Base-by-base conservation (phyloP, 306 rosid genomes). In the Cercis canadensis region DNA sequence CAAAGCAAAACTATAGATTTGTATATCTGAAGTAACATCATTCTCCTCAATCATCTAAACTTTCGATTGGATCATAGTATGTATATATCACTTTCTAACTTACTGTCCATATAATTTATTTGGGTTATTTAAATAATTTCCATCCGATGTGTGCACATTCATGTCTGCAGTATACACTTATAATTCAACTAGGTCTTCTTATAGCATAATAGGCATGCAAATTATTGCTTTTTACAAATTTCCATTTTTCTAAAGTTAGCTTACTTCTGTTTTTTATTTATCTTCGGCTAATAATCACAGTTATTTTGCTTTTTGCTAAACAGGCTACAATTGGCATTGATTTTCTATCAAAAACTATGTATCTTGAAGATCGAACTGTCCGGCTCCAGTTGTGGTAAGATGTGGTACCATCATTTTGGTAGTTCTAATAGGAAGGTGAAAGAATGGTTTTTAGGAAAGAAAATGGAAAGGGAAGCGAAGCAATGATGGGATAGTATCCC, bases 341-440 rank as follows among this genome's bases (percentile, higher is more conserved):
- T 64, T 82, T 77, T 77, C 70, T 77, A 24, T 82, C 83, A 17
- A 82, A 82, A 64, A 77, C 83, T 52, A 82, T 78, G 83, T 69
- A 77, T 73, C 86, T 82, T 73, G 86, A 82, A 78, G 83, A 82
- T 58, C 78, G 78, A 82, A 78, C 86, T 15, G 83, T 82, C 69
- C 80, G 83, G 56, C 70, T 82, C 33, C 86, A 82, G 63, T 43
- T 82, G 47, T 78, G 83, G 83, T 82, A 77, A 69, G 80, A 68
- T 73, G 66, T 41, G 18, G 62, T 43, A 54, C 69, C 58, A 52
- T 62, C 13, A 33, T n/a, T 41, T 65, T 64, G 29, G 11, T 24
- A 61, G 14, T 54, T 73, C 47, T 10, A 52, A 24, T 13, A 17
- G 71, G 47, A 59, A 67, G 63, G 57, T 56, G 36, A 65, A 55